phyloP scores from a whole-genome alignment of 805 yeast species.

The Hanseniaspora singularis region DNA sequence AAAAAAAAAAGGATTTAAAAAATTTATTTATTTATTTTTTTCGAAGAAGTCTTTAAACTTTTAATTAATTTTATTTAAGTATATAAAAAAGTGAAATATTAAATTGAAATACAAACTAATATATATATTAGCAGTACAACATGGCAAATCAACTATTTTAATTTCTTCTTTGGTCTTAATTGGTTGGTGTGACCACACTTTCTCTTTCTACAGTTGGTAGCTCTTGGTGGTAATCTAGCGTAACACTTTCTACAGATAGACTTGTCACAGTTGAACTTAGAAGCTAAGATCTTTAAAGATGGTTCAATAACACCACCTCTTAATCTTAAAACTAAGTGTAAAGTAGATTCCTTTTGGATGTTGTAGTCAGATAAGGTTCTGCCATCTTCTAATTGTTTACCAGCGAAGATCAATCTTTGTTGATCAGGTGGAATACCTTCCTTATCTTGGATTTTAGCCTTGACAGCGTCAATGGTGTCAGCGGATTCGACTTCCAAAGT shows the following conservation, averaged over 20 bases:
- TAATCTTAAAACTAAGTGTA: conserved; percentile 90
- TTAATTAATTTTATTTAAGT: neutral
- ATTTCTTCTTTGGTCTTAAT: conserved; percentile 99
- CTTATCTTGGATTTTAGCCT: conserved; percentile 97
- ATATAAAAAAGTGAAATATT: conserved; percentile 2
- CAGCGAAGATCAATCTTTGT: conserved; percentile 98
- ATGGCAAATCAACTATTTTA: conserved; percentile 57
- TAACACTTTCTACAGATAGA: conserved; percentile 98
- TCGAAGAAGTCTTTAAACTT: conserved; percentile 3
- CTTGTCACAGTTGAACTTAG: conserved; percentile 99
- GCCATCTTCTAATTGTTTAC: conserved; percentile 99
- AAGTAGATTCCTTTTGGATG: conserved; percentile 98
- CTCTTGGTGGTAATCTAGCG: conserved; percentile 99
- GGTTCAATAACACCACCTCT: conserved; percentile 99
- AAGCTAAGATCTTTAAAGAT: conserved; percentile 96
- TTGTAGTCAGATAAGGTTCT: conserved; percentile 98
- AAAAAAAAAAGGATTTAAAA: neutral
- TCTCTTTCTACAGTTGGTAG: conserved; percentile 99
- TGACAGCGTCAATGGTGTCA: conserved; percentile 97
- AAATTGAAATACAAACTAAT: no score
- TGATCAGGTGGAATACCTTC: conserved; percentile 99
- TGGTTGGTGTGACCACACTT: conserved; percentile 99
- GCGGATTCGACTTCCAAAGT: conserved; percentile 98
- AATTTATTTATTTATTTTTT: neutral
- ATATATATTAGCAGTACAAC: neutral